Evolutionary conservation across 2,329 filamentous ascomycete species (phyloP).

Genomic region (Exophiala alcalophila): DNA sequence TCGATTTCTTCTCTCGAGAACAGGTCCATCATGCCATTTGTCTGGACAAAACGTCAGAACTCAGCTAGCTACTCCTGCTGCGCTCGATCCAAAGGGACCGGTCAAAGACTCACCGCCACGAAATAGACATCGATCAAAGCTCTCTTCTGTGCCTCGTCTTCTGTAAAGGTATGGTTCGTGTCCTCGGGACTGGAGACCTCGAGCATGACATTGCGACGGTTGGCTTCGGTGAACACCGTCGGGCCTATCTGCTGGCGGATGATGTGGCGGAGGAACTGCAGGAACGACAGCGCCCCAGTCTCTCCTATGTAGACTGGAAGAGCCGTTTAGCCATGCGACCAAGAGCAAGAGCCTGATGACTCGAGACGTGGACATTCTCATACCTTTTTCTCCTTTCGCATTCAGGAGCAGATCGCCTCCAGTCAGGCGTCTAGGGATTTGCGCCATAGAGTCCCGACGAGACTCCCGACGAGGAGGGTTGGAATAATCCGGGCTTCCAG

Average conservation of each 20-base stretch:
- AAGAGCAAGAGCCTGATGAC: neutral
- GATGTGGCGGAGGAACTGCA: constrained; percentile 52
- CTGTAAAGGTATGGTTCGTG: constrained; percentile 35
- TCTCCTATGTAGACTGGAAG: constrained; percentile 49
- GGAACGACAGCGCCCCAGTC: constrained; percentile 55
- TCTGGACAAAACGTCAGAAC: constrained; percentile 31
- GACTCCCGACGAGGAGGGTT: too few relatives aligned
- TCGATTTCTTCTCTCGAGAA: constrained; percentile 34
- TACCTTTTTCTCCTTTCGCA: constrained; percentile 53
- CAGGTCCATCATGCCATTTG: constrained; percentile 43
- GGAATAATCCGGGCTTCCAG: neutral
- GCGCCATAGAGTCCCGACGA: too few relatives aligned
- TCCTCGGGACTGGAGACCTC: constrained; percentile 46
- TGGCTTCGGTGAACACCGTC: constrained; percentile 53
- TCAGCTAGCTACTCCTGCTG: neutral
- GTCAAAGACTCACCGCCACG: constrained; percentile 29
- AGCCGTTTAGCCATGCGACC: neutral
- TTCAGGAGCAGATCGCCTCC: constrained; percentile 50
- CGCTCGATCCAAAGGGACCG: too few relatives aligned
- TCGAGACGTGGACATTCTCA: too few relatives aligned
- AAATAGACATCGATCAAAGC: constrained; percentile 36
- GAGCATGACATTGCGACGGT: constrained; percentile 53
- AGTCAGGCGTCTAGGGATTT: constrained; percentile 32
- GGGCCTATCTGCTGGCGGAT: constrained; percentile 53
- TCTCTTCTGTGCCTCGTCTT: constrained; percentile 36